These are phyloP conservation scores for Termitomyces sp. DNA, from an alignment of 768 basidiomycete genomes.

Conservation along the genomic window DNA sequence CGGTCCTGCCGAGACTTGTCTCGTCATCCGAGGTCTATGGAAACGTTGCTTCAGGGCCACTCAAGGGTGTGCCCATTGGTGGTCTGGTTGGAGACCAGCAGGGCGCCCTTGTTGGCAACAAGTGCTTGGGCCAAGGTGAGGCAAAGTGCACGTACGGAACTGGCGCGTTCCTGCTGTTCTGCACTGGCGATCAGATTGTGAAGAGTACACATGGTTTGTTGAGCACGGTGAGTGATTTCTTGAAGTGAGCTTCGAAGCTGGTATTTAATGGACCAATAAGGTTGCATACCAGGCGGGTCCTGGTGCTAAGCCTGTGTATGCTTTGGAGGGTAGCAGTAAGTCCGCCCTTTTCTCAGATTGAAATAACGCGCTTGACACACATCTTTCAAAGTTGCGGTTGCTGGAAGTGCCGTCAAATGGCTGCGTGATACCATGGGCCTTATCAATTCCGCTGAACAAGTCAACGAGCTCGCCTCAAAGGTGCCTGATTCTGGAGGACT, in stretches of 20 bases:
- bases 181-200: constrained; percentile 86
- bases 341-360: constrained; percentile 6
- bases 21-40: constrained; percentile 95
- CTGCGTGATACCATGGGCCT: constrained; percentile 86
- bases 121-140: constrained; percentile 86
- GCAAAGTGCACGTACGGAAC: constrained; percentile 99
- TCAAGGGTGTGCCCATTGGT: constrained; percentile 79
- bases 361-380: not conserved
- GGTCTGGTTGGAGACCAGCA: constrained; percentile 99
- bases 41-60: constrained; percentile 57
- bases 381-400: constrained; percentile 71
- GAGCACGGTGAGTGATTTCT: constrained; percentile 59
- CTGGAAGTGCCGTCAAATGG: constrained; percentile 96
- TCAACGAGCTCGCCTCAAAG: constrained; percentile 78
- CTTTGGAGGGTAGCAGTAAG: constrained; percentile 91
- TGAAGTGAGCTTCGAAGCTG: not conserved
- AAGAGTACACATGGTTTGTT: constrained; percentile 83
- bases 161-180: constrained; percentile 94
- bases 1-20: constrained; percentile 81
- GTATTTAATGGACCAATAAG: constrained; percentile 31
- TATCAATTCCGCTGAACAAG: constrained; percentile 75
- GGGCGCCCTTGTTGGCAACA: constrained; percentile 94
- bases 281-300: constrained; percentile 89
- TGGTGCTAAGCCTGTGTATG: constrained; percentile 77
- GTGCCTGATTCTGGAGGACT: constrained; percentile 82